Evolutionary conservation across 169 alveolate genomes (phyloP), one percentile per base, ranked within the genome.

Genomic region (Besnoitia besnoiti): DNA sequence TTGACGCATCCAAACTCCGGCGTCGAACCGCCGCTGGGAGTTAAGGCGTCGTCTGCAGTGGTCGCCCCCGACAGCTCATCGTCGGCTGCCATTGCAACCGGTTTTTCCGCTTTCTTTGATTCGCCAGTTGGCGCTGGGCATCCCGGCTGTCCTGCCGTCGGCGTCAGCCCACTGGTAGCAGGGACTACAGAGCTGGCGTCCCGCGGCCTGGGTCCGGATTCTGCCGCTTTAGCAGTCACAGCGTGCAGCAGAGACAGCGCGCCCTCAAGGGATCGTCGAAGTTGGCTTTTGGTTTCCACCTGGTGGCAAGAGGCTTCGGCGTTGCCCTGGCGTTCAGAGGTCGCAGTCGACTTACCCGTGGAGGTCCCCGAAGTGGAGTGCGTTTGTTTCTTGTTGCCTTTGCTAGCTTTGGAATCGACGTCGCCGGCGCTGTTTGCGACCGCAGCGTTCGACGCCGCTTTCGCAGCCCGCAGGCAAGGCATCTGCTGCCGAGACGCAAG

Each of bases 381-480:
- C 7, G 59, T 16, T 49, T 7, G 16, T 16, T 55, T 55, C 67
- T n/a, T 5, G 67, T 5, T 55, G n/a, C 5, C 30, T n/a, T 55
- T 55, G 67, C 33, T n/a, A 16, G 24, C 59, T n/a, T 55, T 55
- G 12, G 67, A 55, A 55, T 55, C 67, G 67, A 55, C 67, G n/a
- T n/a, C 67, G 30, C 67, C 24, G 67, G 67, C 7, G 24, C 67
- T n/a, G 30, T 5, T n/a, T 55, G 67, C 30, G 30, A n/a, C 30
- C 33, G 30, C 30, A 19, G 67, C 27, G 3, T 21, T 16, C 7
- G 67, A 55, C 1, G 67, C 67, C 4, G 5, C 24, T 3, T 19
- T 19, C 67, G 30, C 46, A 5, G 82, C 82, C 2, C 82, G 82
- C n/a, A 73, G 44, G n/a, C 82, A 73, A n/a, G 82, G 82, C 30